These are phyloP conservation scores for Metarhizium anisopliae DNA, from an alignment of 2,329 filamentous ascomycete genomes.

Conservation along the genomic window DNA sequence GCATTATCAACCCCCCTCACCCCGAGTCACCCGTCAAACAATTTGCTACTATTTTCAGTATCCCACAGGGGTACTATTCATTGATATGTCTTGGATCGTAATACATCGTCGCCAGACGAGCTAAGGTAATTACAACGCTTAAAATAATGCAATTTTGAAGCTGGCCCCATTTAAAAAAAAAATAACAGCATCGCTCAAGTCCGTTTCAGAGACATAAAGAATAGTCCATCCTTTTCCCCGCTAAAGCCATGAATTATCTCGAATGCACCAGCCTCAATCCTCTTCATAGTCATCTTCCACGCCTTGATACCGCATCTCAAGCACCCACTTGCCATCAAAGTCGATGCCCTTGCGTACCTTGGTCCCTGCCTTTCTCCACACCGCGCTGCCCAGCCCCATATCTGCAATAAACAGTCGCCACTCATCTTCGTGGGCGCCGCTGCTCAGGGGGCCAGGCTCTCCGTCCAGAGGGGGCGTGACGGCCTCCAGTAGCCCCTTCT, in stretches of 20 bases:
- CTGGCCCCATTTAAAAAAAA: conserved; percentile 2
- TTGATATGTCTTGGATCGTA: not conserved
- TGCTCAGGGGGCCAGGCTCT: conserved; percentile 19
- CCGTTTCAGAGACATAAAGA: not conserved
- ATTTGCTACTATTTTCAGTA: not conserved
- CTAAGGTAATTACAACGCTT: not conserved
- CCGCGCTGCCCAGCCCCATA: conserved; percentile 72
- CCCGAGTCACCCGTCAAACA: not conserved
- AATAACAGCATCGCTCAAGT: not conserved
- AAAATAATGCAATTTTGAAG: not conserved
- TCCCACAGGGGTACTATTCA: not conserved
- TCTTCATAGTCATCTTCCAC: conserved; percentile 17
- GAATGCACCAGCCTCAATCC: conserved; percentile 69
- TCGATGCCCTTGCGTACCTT: conserved; percentile 76
- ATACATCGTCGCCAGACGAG: conserved; percentile 1
- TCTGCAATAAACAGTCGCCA: conserved; percentile 84
- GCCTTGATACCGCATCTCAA: conserved; percentile 53
- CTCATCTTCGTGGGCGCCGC: conserved; percentile 38
- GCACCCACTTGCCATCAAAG: conserved; percentile 80
- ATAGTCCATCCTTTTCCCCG: conserved; percentile 57
- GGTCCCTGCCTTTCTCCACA: conserved; percentile 78
- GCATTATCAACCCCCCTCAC: too few relatives aligned
- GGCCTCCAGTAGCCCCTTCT: conserved; percentile 73
- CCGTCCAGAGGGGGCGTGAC: conserved; percentile 45
- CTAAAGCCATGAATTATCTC: conserved; percentile 89